Conservation (phyloP, 345 rosid species). For the Gossypium sturtianum region DNA sequence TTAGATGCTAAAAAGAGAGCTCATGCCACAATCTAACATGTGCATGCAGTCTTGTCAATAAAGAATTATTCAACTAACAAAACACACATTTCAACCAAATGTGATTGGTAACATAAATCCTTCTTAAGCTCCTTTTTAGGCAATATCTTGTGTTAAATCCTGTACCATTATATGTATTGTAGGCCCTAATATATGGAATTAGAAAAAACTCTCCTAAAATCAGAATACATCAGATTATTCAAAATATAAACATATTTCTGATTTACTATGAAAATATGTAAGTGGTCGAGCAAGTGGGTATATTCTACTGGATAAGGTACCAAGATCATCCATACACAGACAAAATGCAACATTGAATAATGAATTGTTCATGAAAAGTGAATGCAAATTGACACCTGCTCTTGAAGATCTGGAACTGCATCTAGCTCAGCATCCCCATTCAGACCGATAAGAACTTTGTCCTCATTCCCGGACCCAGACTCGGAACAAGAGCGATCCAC, state of each 20-base stretch:
- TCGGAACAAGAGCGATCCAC: conserved; percentile 64
- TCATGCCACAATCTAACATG: not conserved
- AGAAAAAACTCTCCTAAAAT: not conserved
- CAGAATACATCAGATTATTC: not conserved
- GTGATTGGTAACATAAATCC: not conserved
- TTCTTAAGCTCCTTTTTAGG: not conserved
- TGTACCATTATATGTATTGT: not conserved
- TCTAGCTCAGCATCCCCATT: conserved; percentile 72
- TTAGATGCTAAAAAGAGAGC: not conserved
- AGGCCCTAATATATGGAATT: not conserved
- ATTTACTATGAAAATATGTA: not conserved
- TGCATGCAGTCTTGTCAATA: not conserved
- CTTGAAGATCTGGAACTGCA: conserved; percentile 77
- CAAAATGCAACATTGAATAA: not conserved
- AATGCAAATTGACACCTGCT: conserved; percentile 48
- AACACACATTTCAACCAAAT: not conserved
- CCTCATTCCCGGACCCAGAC: conserved; percentile 71
- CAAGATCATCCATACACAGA: not conserved
- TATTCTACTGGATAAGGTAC: not conserved
- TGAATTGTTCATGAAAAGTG: not conserved
- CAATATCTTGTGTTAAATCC: not conserved
- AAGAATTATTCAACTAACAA: not conserved
- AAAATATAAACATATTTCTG: not conserved
- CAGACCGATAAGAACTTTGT: conserved; percentile 60
- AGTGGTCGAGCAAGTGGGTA: not conserved